Percentiles rank a stretch among this genome's conserved stretches.
Evolutionary conservation across 2,329 filamentous ascomycete species (phyloP).

Genomic region (Aspergillus sp.): DNA sequence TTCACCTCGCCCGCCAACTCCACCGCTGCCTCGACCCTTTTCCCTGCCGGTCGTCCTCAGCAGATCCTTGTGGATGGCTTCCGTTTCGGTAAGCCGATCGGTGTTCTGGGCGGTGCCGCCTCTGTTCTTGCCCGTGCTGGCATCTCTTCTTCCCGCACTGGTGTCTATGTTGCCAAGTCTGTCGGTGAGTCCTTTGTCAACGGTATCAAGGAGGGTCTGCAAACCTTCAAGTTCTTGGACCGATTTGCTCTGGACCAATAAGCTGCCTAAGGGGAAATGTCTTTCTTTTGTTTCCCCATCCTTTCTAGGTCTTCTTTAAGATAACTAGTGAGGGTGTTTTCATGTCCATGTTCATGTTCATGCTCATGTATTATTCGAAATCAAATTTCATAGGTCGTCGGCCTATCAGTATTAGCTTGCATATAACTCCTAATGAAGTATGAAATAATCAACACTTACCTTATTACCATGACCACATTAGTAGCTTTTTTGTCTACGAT

Average conservation of each 20-base stretch:
- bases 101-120: constrained; percentile 49
- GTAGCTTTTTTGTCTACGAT: too few relatives aligned
- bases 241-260: constrained; percentile 55
- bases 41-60: constrained; percentile 58
- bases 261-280: neutral
- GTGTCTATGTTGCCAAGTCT: constrained; percentile 28
- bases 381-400: too few relatives aligned
- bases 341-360: too few relatives aligned
- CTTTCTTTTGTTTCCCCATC: too few relatives aligned
- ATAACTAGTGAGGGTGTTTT: too few relatives aligned
- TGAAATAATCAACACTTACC: too few relatives aligned
- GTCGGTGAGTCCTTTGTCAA: constrained; percentile 38
- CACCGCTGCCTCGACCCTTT: constrained; percentile 52
- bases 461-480: too few relatives aligned
- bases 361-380: too few relatives aligned
- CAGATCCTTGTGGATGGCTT: constrained; percentile 62
- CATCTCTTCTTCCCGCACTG: constrained; percentile 34
- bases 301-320: too few relatives aligned
- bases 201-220: constrained; percentile 55
- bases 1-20: constrained; percentile 20
- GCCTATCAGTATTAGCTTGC: too few relatives aligned
- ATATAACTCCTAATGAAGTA: too few relatives aligned
- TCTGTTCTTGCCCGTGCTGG: constrained; percentile 39
- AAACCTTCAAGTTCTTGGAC: constrained; percentile 61
- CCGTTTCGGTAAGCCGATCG: constrained; percentile 67